Conservation (phyloP, 768 basidiomycete genomes). For the Hypholoma fasciculare region DNA sequence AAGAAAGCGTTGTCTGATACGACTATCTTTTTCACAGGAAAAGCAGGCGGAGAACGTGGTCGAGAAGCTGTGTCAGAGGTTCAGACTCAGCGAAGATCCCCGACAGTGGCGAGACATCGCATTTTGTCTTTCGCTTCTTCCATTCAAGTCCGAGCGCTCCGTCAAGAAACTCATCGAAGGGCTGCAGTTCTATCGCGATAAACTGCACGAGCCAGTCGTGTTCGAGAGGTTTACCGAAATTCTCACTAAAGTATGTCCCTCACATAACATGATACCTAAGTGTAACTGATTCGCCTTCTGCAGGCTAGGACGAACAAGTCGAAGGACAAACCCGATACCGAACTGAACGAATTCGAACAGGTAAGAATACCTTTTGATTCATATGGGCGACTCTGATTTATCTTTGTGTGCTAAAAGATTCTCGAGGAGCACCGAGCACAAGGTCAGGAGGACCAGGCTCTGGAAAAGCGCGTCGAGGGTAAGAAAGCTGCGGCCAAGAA, state of each 20-base stretch:
- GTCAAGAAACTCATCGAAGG: constrained; percentile 96
- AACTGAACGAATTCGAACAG: constrained; percentile 92
- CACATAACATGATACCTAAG: background rate
- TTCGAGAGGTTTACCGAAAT: constrained; percentile 87
- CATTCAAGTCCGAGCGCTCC: constrained; percentile 96
- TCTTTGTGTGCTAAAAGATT: constrained; percentile 50
- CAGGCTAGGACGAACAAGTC: constrained; percentile 90
- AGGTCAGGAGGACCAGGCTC: constrained; percentile 89
- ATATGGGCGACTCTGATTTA: background rate
- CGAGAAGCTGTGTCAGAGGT: constrained; percentile 96
- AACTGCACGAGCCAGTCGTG: constrained; percentile 85
- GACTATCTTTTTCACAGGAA: constrained; percentile 52
- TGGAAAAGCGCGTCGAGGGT: constrained; percentile 82
- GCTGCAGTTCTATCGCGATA: constrained; percentile 92
- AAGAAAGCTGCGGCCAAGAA: constrained; percentile 84
- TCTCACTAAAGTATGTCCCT: constrained; percentile 67
- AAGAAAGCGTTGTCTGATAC: background rate
- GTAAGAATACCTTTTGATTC: constrained; percentile 35
- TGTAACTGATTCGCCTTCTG: background rate
- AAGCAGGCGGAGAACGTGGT: constrained; percentile 98
- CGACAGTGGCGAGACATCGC: constrained; percentile 98
- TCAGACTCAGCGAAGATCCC: constrained; percentile 83
- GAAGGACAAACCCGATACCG: constrained; percentile 88
- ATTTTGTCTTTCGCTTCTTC: constrained; percentile 90
- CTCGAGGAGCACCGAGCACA: constrained; percentile 80